Percentiles rank a stretch among this genome's conserved stretches.
Conservation (phyloP, 2,329 filamentous ascomycete genomes). For the Monosporascus sp. region DNA sequence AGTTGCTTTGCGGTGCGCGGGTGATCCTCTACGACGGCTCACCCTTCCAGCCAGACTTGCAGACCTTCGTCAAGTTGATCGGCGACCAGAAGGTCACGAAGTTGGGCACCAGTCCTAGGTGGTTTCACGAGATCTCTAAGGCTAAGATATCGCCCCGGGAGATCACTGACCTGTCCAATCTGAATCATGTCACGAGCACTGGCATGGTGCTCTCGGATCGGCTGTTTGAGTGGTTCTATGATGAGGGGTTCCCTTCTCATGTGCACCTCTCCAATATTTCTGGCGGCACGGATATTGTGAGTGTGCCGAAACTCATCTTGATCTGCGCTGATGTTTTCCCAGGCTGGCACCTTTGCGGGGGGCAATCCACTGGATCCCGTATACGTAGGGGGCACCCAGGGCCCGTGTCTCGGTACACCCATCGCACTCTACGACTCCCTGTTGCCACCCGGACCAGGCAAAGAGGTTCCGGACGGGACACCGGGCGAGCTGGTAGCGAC, state of each 20-base stretch:
- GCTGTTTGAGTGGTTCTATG: slow-evolving; percentile 74
- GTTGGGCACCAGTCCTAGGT: slow-evolving; percentile 71
- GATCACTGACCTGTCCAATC: slow-evolving; percentile 54
- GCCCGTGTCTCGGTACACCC: slow-evolving; percentile 42
- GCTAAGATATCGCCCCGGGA: slow-evolving; percentile 55
- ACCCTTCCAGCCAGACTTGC: slow-evolving; percentile 66
- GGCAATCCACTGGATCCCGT: slow-evolving; percentile 67
- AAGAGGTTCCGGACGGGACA: slow-evolving; percentile 48
- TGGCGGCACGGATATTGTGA: slow-evolving; percentile 70
- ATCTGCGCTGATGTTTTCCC: not conserved
- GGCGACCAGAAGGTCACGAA: slow-evolving; percentile 62
- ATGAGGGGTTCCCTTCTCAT: slow-evolving; percentile 60
- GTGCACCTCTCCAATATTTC: slow-evolving; percentile 69
- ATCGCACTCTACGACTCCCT: slow-evolving; percentile 60
- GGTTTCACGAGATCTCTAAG: slow-evolving; percentile 67
- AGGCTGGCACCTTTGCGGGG: slow-evolving; percentile 54
- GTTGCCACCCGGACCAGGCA: slow-evolving; percentile 38
- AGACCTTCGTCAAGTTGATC: slow-evolving; percentile 56
- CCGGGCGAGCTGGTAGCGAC: slow-evolving; percentile 72
- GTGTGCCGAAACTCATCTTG: slow-evolving; percentile 12
- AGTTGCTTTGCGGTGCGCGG: slow-evolving; percentile 54
- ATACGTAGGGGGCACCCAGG: slow-evolving; percentile 49
- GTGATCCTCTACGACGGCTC: slow-evolving; percentile 77
- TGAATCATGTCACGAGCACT: slow-evolving; percentile 62
- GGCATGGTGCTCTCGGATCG: slow-evolving; percentile 78